Evolutionary conservation across 257 asterid species (phyloP).

Genomic region (Solanum sitiens): DNA sequence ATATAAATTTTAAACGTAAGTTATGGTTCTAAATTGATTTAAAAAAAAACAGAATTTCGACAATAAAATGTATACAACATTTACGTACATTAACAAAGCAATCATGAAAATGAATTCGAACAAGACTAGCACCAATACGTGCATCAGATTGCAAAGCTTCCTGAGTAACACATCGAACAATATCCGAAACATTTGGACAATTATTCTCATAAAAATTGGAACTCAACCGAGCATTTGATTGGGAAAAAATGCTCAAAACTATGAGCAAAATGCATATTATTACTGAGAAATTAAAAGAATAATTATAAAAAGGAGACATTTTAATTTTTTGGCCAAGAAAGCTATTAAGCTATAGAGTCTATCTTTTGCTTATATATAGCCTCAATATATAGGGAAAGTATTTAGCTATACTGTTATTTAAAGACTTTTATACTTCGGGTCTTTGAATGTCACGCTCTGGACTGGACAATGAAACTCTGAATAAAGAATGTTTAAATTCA

Average conservation of each 20-base stretch:
- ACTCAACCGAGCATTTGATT: slow-evolving; percentile 28
- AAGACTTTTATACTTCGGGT: neutral
- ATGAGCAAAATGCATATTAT: neutral
- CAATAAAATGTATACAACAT: neutral
- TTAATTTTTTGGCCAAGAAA: neutral
- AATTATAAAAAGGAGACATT: slow-evolving; percentile 15
- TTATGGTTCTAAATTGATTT: neutral
- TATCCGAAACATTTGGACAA: slow-evolving; percentile 29
- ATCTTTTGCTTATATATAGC: neutral
- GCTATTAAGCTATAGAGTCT: neutral
- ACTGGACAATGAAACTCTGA: neutral
- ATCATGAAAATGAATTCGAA: slow-evolving; percentile 54
- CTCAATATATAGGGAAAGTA: neutral
- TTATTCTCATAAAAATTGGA: slow-evolving; percentile 35
- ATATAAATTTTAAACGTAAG: neutral
- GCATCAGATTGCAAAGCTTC: slow-evolving; percentile 48
- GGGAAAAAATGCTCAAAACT: slow-evolving; percentile 2
- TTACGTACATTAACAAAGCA: slow-evolving; percentile 41
- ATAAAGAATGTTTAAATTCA: neutral
- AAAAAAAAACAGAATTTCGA: neutral
- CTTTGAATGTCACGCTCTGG: neutral
- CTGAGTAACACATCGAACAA: slow-evolving; percentile 23
- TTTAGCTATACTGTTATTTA: neutral
- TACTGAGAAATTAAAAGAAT: neutral
- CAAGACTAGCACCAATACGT: slow-evolving; percentile 51